Percentiles rank a stretch among this genome's conserved stretches.
Evolutionary conservation across 805 yeast genomes (phyloP).

Genomic region (Wickerhamiella australiensis): DNA sequence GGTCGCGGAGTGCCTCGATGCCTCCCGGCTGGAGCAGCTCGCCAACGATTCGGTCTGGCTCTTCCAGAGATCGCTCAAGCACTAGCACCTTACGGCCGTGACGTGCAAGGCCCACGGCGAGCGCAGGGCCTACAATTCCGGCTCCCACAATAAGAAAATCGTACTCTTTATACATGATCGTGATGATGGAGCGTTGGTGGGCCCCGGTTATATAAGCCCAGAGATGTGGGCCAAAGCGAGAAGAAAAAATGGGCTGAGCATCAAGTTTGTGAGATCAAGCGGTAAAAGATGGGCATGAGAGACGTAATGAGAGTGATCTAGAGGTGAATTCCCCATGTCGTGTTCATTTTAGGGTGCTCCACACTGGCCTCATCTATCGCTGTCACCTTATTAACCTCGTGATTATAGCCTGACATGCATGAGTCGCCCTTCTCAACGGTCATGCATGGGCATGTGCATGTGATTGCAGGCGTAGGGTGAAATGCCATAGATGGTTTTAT

Average conservation of each 20-base stretch:
- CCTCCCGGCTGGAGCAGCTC: slow-evolving; percentile 97
- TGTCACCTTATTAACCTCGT: background rate
- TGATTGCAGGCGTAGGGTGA: too few species aligned
- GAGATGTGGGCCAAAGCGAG: too few species aligned
- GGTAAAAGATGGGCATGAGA: too few species aligned
- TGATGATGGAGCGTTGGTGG: background rate
- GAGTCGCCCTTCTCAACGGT: too few species aligned
- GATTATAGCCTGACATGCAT: background rate
- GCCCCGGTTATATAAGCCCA: background rate
- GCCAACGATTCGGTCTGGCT: slow-evolving; percentile 94
- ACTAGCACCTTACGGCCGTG: slow-evolving; percentile 75
- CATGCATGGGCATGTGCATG: background rate
- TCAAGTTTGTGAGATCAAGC: too few species aligned
- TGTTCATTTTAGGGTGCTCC: too few species aligned
- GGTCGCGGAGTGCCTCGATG: slow-evolving; percentile 62
- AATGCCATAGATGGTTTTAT: too few species aligned
- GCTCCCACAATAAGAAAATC: slow-evolving; percentile 95
- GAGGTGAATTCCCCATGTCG: too few species aligned
- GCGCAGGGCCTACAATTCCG: slow-evolving; percentile 93
- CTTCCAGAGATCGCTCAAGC: slow-evolving; percentile 77
- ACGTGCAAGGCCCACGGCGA: slow-evolving; percentile 80
- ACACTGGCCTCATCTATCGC: too few species aligned
- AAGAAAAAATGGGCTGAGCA: too few species aligned
- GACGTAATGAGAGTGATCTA: too few species aligned
- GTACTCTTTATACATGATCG: slow-evolving; percentile 28